Evolutionary conservation across 176 grass and related monocot genomes (phyloP), one percentile per base, ranked within the genome.

Genomic region (Ensete glaucum): DNA sequence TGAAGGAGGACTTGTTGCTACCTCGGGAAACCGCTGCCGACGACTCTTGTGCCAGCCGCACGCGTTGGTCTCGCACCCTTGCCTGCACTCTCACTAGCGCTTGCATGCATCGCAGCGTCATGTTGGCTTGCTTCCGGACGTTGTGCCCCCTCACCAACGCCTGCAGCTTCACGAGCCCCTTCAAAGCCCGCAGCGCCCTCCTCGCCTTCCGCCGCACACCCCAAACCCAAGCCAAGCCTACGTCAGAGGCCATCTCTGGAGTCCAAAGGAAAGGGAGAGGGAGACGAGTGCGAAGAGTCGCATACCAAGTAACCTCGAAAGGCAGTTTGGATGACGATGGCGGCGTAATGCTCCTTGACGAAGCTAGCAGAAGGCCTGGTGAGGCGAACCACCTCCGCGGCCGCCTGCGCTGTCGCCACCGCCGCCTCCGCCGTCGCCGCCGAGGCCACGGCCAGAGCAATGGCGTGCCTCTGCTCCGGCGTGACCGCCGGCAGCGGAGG

Each of bases 81-180:
- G 88, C 88, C 82, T 97, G 94, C 15, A 97, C 90, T 52, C 90
- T 76, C 9, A 93, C 86, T 50, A 98, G 84, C 8, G 94, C 90
- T 78, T 98, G 94, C 90, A 93, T 98, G 84, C 94, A 91, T 22
- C 94, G 85, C 9, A 93, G 83, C 73, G 90, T 93, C 90, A 93
- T 91, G 78, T 93, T 91, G 54, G 94, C 94, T 70, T 93, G 94
- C 72, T 91, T 98, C 19, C 94, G 79, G 43, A 98, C 94, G 77
- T 98, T 98, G 86, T 98, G 94, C 8, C 94, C 94, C 8, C 94
- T 83, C 55, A 98, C 94, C 2, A 98, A 82, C 63, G 94, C 94
- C 81, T 98, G 90, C 64, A 93, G 90, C 86, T 91, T 93, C 9
- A 98, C 94, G 27, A 98, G 83, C 56, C 94, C 94, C 55, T 78